phyloP scores from a whole-genome alignment of 768 basidiomycete species.

The Boletales sp. region DNA sequence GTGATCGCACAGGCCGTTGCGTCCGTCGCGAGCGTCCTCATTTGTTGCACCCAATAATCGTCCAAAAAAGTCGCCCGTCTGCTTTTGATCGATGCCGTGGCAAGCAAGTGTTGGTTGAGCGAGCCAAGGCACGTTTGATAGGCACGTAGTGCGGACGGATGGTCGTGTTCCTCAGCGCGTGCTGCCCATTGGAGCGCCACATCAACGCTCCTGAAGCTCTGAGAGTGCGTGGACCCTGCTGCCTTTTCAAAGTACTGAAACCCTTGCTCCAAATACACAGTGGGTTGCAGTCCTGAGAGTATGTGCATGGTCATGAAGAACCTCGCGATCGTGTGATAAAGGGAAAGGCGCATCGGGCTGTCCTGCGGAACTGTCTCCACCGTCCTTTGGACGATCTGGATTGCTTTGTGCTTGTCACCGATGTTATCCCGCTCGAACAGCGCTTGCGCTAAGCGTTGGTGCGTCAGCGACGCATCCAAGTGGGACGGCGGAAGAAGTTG shows the following conservation, averaged over 20 bases:
- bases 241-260: constrained; percentile 14
- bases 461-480: background rate
- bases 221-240: constrained; percentile 1
- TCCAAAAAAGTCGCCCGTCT: constrained; percentile 11
- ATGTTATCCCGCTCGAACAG: background rate
- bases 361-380: constrained; percentile 7
- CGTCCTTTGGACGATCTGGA: background rate
- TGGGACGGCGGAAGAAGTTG: constrained; percentile 10
- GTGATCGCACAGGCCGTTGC: constrained; percentile 28
- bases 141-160: constrained; percentile 20
- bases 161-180: constrained; percentile 4
- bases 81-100: constrained; percentile 14
- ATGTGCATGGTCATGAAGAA: background rate
- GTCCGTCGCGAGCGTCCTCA: constrained; percentile 15
- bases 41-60: background rate
- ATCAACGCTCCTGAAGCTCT: constrained; percentile 6
- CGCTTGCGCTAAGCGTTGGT: constrained; percentile 1
- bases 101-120: constrained; percentile 18
- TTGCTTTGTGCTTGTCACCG: background rate
- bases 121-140: constrained; percentile 16
- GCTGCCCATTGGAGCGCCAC: constrained; percentile 14
- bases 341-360: background rate
- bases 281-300: background rate
- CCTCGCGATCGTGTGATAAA: background rate
- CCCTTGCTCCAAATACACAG: constrained; percentile 7